phyloP scores from a whole-genome alignment of 2,329 filamentous ascomycete species.

The Sclerotinia spermophila region DNA sequence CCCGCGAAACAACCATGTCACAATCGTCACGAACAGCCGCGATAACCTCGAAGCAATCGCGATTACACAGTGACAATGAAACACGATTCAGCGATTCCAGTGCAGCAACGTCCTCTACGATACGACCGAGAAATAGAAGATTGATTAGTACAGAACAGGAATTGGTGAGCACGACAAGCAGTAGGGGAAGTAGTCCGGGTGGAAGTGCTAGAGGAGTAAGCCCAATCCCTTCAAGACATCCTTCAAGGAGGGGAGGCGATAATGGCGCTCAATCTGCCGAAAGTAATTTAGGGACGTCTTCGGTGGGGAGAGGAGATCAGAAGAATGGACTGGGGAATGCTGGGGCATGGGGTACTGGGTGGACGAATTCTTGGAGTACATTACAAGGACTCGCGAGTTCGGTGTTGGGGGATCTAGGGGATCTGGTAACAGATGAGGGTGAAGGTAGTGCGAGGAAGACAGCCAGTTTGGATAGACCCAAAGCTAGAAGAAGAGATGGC shows the following conservation, averaged over 20 bases:
- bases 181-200: conserved; percentile 35
- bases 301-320: conserved; percentile 6
- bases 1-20: conserved; percentile 24
- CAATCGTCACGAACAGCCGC: conserved; percentile 24
- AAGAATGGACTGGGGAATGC: conserved; percentile 12
- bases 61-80: conserved; percentile 17
- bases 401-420: conserved; percentile 31
- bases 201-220: conserved; percentile 45
- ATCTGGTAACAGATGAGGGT: conserved; percentile 22
- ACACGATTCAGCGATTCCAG: conserved; percentile 8
- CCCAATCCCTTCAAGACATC: conserved; percentile 47
- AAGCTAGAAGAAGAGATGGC: conserved; percentile 20
- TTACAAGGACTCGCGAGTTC: conserved; percentile 37
- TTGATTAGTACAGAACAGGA: conserved; percentile 35
- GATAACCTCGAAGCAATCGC: conserved; percentile 19
- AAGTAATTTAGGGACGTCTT: conserved; percentile 4
- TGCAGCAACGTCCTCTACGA: conserved; percentile 22
- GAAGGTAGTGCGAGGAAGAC: conserved; percentile 18
- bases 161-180: conserved; percentile 31
- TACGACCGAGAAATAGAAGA: conserved; percentile 35
- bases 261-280: conserved; percentile 8
- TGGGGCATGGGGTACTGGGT: conserved; percentile 22
- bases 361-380: conserved; percentile 35
- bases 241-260: conserved; percentile 21
- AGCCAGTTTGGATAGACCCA: conserved; percentile 13